Evolutionary conservation across 116 monocot genomes (phyloP).

Genomic region (Phalaenopsis hybrid): DNA sequence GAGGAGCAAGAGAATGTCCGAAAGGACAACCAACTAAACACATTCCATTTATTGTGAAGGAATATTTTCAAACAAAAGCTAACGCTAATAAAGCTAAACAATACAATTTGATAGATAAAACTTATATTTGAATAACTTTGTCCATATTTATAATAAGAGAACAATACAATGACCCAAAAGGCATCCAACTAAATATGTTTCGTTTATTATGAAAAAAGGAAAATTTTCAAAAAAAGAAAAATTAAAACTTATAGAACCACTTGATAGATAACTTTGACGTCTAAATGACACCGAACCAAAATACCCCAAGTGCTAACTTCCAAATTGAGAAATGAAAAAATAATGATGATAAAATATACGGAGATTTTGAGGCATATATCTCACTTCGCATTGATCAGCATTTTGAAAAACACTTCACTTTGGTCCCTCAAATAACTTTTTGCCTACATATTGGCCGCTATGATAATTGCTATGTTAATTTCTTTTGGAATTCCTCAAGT

Average conservation of each 20-base stretch:
- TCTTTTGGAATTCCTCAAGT: no score
- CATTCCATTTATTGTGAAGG: not conserved
- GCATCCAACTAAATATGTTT: not conserved
- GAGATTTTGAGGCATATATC: no score
- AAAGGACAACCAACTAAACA: not conserved
- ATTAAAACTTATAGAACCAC: not conserved
- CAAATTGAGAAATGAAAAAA: no score
- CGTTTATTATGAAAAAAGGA: not conserved
- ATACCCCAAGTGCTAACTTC: no score
- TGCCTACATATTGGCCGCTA: no score
- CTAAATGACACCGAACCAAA: not conserved
- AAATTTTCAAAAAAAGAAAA: not conserved
- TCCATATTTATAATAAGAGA: no score
- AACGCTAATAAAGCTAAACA: not conserved
- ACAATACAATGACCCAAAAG: not conserved
- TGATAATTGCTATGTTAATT: no score
- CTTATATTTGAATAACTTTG: not conserved
- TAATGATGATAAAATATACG: no score
- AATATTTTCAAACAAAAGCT: not conserved
- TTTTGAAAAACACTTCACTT: no score
- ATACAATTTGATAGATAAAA: not conserved
- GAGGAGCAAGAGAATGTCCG: not conserved
- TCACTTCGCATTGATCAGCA: no score
- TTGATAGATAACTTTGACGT: not conserved
- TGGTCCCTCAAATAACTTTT: no score